Base-by-base conservation (phyloP, 139 green algal genomes). In the Coelastrella sp. region DNA sequence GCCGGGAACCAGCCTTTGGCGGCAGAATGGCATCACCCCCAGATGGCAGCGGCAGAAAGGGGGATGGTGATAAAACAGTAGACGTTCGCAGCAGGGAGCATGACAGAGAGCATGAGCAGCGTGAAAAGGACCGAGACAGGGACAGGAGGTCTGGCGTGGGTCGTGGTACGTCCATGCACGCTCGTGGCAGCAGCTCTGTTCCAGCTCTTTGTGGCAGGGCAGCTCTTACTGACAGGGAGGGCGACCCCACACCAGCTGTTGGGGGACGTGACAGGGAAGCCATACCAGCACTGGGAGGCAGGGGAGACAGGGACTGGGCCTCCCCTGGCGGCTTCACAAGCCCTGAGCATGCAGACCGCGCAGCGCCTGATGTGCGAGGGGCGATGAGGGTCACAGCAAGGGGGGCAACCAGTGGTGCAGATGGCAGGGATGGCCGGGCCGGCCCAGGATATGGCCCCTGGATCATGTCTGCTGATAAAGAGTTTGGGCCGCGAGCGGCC, bases 281-380 rank as follows among this genome's bases (percentile, higher is more conserved):
- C 10, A 24, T 27, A 76, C 68, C 17, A 35, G 68, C 68, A 76
- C 19, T 76, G 10, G 68, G 17, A 27, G 68, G 68, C 24, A 58
- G 25, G 74, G 74, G 60, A 19, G 57, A 86, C n/a, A 74, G 82
- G 63, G 82, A 87, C 25, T 87, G 82, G 82, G 82, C n/a, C 24
- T n/a, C 57, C 12, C 15, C 59, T 19, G 81, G 63, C 12, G 81
- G 81, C 58, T 86, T 86, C 65, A 65, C 57, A 22, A 86, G 81
- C 59, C 81, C 81, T 58, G 81, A 86, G 10, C 58, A 57, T 11
- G 81, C 58, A 20, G 81, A 15, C 59, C 81, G 60, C 57, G 24
- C 19, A 24, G 57, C 68, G 14, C n/a, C 22, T 24, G 81, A 86
- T 8, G 35, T 74, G 81, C 81, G 59, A 14, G 74, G 74, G 8